Conservation (phyloP, 176 grass and related monocot species). For the Areca catechu region DNA sequence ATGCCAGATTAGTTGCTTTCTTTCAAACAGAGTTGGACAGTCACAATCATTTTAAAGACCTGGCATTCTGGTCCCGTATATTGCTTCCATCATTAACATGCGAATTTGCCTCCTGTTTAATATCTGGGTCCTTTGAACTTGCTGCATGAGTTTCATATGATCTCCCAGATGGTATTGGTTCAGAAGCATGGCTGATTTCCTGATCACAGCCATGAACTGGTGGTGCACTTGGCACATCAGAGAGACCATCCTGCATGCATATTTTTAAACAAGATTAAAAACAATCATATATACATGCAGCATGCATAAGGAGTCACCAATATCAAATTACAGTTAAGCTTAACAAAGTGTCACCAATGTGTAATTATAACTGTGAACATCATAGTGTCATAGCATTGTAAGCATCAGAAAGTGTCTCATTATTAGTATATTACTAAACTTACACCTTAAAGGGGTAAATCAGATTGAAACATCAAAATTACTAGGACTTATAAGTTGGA, state of each 20-base stretch:
- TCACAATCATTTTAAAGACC: conserved; percentile 32
- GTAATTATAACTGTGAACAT: no score
- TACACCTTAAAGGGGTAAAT: no score
- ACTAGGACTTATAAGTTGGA: no score
- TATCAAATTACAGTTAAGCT: no score
- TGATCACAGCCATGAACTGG: conserved; percentile 75
- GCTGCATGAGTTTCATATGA: conserved; percentile 17
- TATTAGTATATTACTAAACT: no score
- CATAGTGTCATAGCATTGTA: no score
- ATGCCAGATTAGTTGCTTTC: neutral
- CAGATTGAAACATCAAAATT: no score
- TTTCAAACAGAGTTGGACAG: conserved; percentile 13
- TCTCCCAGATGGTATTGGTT: conserved; percentile 8
- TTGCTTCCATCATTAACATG: conserved; percentile 31
- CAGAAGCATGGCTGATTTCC: conserved; percentile 39
- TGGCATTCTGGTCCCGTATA: conserved; percentile 36
- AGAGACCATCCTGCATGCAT: conserved; percentile 42
- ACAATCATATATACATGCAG: no score
- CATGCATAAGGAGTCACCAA: no score
- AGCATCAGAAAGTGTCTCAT: no score
- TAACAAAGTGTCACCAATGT: no score
- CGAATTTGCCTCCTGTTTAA: conserved; percentile 22
- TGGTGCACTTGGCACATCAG: conserved; percentile 80
- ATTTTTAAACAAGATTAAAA: neutral
- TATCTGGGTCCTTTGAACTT: conserved; percentile 24